Conservation (phyloP, 495 filamentous ascomycete genomes). For the Recurvomyces mirabilis region DNA sequence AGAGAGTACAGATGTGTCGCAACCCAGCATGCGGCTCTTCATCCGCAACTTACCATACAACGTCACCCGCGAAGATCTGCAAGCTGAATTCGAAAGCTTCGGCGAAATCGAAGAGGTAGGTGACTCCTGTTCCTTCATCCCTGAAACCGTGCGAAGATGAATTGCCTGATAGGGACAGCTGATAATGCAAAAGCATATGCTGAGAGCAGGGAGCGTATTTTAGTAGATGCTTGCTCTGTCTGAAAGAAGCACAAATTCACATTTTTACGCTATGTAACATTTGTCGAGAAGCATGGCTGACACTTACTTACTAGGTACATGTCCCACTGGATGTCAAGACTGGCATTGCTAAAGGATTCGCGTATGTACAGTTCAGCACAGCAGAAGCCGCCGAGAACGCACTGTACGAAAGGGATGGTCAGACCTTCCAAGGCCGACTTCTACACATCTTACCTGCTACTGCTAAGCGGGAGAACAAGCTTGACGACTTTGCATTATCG, state of each 20-base stretch:
- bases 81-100: constrained; percentile 54
- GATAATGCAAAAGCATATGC: constrained; percentile 65
- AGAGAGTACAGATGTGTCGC: too few relatives aligned
- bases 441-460: constrained; percentile 77
- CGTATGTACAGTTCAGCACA: constrained; percentile 66
- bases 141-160: constrained; percentile 57
- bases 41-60: constrained; percentile 80
- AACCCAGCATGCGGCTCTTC: constrained; percentile 62
- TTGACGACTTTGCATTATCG: constrained; percentile 78
- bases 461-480: constrained; percentile 63
- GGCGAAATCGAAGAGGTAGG: constrained; percentile 82
- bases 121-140: constrained; percentile 17
- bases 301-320: constrained; percentile 51
- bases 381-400: constrained; percentile 63
- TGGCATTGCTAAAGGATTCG: constrained; percentile 72
- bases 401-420: constrained; percentile 61
- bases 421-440: constrained; percentile 81
- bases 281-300: background rate
- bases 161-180: constrained; percentile 99
- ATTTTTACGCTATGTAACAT: background rate
- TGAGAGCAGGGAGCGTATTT: constrained; percentile 57
- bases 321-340: constrained; percentile 56
- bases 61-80: constrained; percentile 65
- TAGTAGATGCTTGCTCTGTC: constrained; percentile 67
- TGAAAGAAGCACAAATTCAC: constrained; percentile 31